Evolutionary conservation across 2,329 filamentous ascomycete genomes (phyloP), one percentile per base, ranked within the genome.

Genomic region (Aspergillus latus): DNA sequence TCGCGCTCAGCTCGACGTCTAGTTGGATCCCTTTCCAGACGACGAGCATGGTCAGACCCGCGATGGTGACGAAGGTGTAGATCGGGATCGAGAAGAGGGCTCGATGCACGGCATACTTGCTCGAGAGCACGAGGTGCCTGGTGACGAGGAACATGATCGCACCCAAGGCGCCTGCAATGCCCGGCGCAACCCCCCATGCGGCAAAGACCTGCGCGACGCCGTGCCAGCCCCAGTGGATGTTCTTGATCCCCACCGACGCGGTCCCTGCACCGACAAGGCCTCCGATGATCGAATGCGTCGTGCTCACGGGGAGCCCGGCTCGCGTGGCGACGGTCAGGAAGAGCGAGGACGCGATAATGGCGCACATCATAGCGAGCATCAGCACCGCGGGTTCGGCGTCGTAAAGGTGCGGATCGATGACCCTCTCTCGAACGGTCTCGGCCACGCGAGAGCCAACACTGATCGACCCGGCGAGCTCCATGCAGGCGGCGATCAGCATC

Each of bases 381-480:
- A 72, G 59, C 10, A 62, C 63, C 1, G 62, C 66, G 1, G 71
- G 70, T n/a, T 57, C 51, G 7, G 57, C 58, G 15, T 67, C 59
- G 64, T 74, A 75, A 5, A 65, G 64, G 42, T 68, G 59, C 54
- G 73, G 70, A 54, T 63, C 61, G 65, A 75, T 73, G 61, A 75
- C 73, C 21, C 65, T 64, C 56, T 68, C 73, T 57, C 73, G 72
- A 62, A 75, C 72, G 45, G 73, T 75, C 28, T 61, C 62, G 8
- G 73, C 72, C 48, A 74, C 72, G 4, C 69, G 74, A 26, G 76
- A 71, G 52, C 79, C 79, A 15, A 81, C 72, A 52, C 72, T 75
- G n/a, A 80, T 72, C 39, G 79, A 79, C 53, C 79, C 79, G 8
- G 76, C 66, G 56, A 82, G 76, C 62, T 81, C 79, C 45, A 78